These are phyloP conservation scores for Daldinia bambusicola DNA, from an alignment of 495 filamentous ascomycete genomes.

Conservation along the genomic window DNA sequence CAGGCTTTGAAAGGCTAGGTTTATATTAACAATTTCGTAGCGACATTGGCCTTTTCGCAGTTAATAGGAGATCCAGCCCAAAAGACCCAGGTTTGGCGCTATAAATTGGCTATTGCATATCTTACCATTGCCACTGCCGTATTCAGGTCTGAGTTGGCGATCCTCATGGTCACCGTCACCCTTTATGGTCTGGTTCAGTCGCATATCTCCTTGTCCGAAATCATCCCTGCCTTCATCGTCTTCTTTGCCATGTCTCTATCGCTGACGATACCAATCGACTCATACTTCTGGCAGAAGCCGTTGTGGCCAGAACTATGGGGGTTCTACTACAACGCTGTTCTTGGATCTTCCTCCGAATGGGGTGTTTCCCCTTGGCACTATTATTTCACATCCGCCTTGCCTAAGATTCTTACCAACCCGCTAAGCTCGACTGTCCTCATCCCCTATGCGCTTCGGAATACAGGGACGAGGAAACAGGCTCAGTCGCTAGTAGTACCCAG, in stretches of 20 bases:
- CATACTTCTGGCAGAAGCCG: constrained; percentile 88
- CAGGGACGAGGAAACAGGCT: constrained; percentile 54
- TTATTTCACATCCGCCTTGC: constrained; percentile 84
- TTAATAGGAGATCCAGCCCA: constrained; percentile 66
- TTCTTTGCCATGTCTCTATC: constrained; percentile 70
- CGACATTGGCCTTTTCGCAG: constrained; percentile 74
- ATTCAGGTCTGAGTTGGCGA: constrained; percentile 89
- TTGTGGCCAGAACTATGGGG: constrained; percentile 91
- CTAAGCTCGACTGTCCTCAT: constrained; percentile 69
- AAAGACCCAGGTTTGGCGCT: constrained; percentile 48
- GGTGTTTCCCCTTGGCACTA: constrained; percentile 84
- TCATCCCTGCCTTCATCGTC: constrained; percentile 73
- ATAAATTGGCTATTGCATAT: constrained; percentile 71
- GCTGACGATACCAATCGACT: constrained; percentile 79
- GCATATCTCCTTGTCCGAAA: constrained; percentile 65
- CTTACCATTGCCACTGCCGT: constrained; percentile 85
- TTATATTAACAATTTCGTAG: constrained; percentile 50
- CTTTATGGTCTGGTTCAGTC: constrained; percentile 66
- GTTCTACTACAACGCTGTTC: constrained; percentile 91
- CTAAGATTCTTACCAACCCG: constrained; percentile 86
- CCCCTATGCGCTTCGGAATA: constrained; percentile 68
- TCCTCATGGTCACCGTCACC: constrained; percentile 73
- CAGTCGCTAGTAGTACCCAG: constrained; percentile 70
- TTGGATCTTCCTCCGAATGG: constrained; percentile 82
- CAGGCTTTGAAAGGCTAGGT: neutral